phyloP scores from a whole-genome alignment of 2,329 filamentous ascomycete species.

The Laburnicola sp. region DNA sequence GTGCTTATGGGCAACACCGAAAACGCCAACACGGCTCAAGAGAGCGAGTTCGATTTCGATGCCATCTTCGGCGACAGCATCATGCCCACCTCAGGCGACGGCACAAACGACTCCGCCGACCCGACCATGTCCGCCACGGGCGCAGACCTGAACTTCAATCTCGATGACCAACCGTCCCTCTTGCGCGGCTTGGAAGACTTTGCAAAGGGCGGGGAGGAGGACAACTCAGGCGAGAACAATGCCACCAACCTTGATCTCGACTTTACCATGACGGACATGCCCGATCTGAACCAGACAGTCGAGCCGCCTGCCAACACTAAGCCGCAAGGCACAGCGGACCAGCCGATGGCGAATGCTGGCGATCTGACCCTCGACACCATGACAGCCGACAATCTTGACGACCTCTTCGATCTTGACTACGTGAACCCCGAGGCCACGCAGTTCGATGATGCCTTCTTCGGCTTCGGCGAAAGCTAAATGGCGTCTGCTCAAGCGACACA shows the following conservation, averaged over 20 bases:
- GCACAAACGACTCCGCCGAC: slow-evolving; percentile 18
- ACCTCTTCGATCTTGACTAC: slow-evolving; percentile 43
- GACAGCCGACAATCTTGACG: slow-evolving; percentile 38
- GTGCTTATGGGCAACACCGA: slow-evolving; percentile 38
- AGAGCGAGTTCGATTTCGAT: slow-evolving; percentile 47
- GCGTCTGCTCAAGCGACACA: no score
- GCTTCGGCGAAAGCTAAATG: slow-evolving; percentile 26
- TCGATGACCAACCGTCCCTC: slow-evolving; percentile 38
- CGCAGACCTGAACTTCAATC: slow-evolving; percentile 35
- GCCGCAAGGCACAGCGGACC: slow-evolving; percentile 12
- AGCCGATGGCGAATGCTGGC: slow-evolving; percentile 13
- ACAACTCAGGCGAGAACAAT: slow-evolving; percentile 14
- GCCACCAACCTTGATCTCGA: slow-evolving; percentile 31
- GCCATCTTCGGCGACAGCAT: slow-evolving; percentile 39
- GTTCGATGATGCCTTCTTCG: slow-evolving; percentile 47
- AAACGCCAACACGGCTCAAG: slow-evolving; percentile 30
- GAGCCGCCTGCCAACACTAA: slow-evolving; percentile 13
- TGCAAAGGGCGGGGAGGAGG: slow-evolving; percentile 31
- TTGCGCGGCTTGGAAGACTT: slow-evolving; percentile 44
- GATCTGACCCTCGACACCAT: slow-evolving; percentile 35
- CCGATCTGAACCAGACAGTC: slow-evolving; percentile 22
- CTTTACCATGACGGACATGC: slow-evolving; percentile 38
- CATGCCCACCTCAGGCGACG: slow-evolving; percentile 28
- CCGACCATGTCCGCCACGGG: slow-evolving; percentile 32
- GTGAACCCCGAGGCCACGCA: slow-evolving; percentile 39